Conservation (phyloP, 768 basidiomycete species). For the Cystobasidium onofrii region DNA sequence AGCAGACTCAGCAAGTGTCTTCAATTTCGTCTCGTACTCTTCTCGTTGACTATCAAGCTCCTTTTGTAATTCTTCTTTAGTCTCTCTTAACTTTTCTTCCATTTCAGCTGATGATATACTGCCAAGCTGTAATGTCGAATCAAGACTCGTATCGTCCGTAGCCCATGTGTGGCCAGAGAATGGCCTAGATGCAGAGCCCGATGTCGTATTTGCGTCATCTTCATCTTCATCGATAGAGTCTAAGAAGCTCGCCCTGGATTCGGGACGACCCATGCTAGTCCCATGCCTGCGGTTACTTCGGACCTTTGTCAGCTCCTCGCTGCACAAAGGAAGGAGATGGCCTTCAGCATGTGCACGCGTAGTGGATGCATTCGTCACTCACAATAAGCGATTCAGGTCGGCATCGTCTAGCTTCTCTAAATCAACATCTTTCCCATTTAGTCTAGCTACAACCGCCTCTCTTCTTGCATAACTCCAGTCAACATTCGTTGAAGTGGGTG, state of each 20-base stretch:
- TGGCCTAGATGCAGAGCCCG: conserved; percentile 49
- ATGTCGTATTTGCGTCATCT: conserved; percentile 33
- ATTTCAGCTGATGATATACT: conserved; percentile 7
- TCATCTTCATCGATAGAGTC: conserved; percentile 39
- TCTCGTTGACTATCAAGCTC: conserved; percentile 55
- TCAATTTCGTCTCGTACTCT: conserved; percentile 57
- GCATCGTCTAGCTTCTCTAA: conserved; percentile 89
- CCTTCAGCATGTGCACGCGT: neutral
- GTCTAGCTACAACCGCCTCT: conserved; percentile 77
- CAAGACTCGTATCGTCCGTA: conserved; percentile 81
- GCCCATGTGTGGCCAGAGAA: conserved; percentile 61
- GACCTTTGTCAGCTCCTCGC: conserved; percentile 86
- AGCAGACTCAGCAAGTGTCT: conserved; percentile 51
- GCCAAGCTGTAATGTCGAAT: conserved; percentile 49
- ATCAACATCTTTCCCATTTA: conserved; percentile 72
- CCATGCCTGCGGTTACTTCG: conserved; percentile 55
- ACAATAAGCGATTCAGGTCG: conserved; percentile 54
- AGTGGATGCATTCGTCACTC: neutral
- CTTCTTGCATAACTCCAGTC: conserved; percentile 98
- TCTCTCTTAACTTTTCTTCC: conserved; percentile 21
- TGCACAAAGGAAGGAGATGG: conserved; percentile 51
- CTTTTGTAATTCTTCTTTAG: conserved; percentile 55
- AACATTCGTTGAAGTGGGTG: conserved; percentile 65
- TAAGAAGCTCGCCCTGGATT: conserved; percentile 52
- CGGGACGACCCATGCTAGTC: conserved; percentile 64